Conservation (phyloP, 768 basidiomycete genomes). For the Amyloporia xantha region DNA sequence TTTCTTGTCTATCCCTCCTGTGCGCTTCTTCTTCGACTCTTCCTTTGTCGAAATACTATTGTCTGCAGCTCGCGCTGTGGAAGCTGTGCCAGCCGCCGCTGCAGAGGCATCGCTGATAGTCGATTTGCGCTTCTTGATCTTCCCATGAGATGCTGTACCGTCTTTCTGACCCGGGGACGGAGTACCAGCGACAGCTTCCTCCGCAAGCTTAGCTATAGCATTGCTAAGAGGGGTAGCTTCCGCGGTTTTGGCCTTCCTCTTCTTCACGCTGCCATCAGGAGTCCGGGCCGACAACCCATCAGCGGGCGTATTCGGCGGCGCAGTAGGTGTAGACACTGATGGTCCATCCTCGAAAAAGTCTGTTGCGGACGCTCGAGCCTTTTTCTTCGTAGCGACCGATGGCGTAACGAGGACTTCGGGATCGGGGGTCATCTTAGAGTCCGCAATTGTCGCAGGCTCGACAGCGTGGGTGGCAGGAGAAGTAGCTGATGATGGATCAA, state of each 20-base stretch:
- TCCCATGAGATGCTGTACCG: not conserved
- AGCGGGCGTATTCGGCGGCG: constrained; percentile 21
- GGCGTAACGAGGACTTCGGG: constrained; percentile 14
- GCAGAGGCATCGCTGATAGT: constrained; percentile 5
- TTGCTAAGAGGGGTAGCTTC: constrained; percentile 13
- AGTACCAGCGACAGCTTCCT: not conserved
- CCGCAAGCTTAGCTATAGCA: constrained; percentile 14
- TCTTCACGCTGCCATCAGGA: constrained; percentile 13
- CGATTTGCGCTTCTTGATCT: not conserved
- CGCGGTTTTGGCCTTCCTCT: constrained; percentile 15
- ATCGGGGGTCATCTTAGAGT: not conserved
- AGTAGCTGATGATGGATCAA: too few relatives aligned
- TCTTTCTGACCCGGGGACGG: too few relatives aligned
- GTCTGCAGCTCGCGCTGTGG: constrained; percentile 1
- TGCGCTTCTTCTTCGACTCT: constrained; percentile 46
- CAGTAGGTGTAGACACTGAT: constrained; percentile 2
- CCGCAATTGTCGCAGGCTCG: not conserved
- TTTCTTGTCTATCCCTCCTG: constrained; percentile 46
- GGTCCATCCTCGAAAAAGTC: constrained; percentile 21
- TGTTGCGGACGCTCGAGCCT: constrained; percentile 17
- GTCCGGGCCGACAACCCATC: constrained; percentile 14
- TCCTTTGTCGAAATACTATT: constrained; percentile 30
- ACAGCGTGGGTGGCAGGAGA: too few relatives aligned
- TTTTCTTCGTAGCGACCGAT: constrained; percentile 10
- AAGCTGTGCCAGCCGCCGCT: constrained; percentile 5